Conservation (phyloP, 2,329 filamentous ascomycete genomes). For the Periglandula ipomoeae region DNA sequence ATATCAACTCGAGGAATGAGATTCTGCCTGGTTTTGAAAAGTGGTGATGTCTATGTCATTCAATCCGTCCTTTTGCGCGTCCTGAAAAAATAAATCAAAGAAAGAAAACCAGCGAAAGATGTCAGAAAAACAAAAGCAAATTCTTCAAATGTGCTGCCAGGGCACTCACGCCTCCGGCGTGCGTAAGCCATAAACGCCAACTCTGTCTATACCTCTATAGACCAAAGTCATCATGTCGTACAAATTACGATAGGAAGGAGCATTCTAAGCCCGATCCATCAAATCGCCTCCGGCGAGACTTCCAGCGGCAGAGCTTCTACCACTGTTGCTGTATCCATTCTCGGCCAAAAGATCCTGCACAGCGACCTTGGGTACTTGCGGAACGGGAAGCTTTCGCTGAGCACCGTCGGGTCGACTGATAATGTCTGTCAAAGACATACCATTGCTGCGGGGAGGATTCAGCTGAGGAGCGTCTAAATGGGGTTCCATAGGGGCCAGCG, state of each 20-base stretch:
- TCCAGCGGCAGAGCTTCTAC: slow-evolving; percentile 66
- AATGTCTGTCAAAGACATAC: slow-evolving; percentile 82
- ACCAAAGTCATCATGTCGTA: slow-evolving; percentile 30
- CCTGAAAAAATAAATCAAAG: slow-evolving; percentile 9
- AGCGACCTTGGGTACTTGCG: slow-evolving; percentile 81
- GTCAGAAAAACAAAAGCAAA: neutral
- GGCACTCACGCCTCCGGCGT: slow-evolving; percentile 8
- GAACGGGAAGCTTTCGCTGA: slow-evolving; percentile 83
- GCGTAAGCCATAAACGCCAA: slow-evolving; percentile 26
- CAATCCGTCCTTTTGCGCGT: neutral
- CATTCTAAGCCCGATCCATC: slow-evolving; percentile 41
- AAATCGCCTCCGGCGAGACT: slow-evolving; percentile 68
- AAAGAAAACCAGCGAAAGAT: slow-evolving; percentile 3
- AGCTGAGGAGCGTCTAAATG: slow-evolving; percentile 41
- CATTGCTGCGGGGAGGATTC: slow-evolving; percentile 43
- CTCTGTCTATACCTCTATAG: slow-evolving; percentile 31
- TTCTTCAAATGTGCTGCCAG: neutral
- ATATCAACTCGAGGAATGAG: slow-evolving; percentile 4
- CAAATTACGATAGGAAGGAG: slow-evolving; percentile 16
- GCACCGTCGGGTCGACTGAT: slow-evolving; percentile 82
- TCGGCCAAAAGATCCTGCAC: slow-evolving; percentile 75
- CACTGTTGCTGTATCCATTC: slow-evolving; percentile 59
- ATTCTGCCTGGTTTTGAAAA: slow-evolving; percentile 7
- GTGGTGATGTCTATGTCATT: slow-evolving; percentile 12
- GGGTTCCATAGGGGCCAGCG: slow-evolving; percentile 50